Evolutionary conservation across 305 asterid genomes (phyloP), one percentile per base, ranked within the genome.

Genomic region (Fraxinus ornus): DNA sequence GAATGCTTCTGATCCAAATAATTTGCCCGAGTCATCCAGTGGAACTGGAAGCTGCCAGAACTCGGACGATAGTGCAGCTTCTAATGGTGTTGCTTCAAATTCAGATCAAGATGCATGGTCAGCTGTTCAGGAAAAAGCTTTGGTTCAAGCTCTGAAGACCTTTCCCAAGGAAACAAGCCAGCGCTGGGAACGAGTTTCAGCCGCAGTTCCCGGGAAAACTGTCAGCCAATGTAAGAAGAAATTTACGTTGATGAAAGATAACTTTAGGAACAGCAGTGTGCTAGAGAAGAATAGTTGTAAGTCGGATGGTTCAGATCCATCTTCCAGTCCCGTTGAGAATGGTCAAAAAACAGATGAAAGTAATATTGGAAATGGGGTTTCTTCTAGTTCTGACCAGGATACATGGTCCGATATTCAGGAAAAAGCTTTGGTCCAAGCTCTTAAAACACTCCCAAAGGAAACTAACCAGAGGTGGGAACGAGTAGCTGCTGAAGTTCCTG

Each of bases 401-500:
- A 30, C n/a, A 36, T 95, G 99, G 99, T 90, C 99, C 2, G 94
- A 90, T 9, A 91, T 88, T 77, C 97, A 95, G 79, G 98, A 94
- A 88, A 91, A 89, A 87, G 97, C 97, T 3, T 78, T 95, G 89
- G 74, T 95, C 83, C 97, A 94, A 83, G 99, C 99, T 68, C 90
- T 95, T 47, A 95, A 94, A 88, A 90, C 97, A 82, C 90, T 95
- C 79, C 97, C 98, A 5, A 95, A 92, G 84, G 99, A 94, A 47
- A 84, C 90, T 41, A 90, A 79, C 88, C 97, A 95, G 83, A 85
- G 99, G 2, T 95, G 99, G 98, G 99, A 95, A 83, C 94, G 92
- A 1, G 89, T 95, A 10, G 94, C 97, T n/a, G 88, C 94, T 33
- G 98, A 97, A 22, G 98, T 95, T 82, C 94, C 93, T 2, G 98